phyloP scores from a whole-genome alignment of 2,329 filamentous ascomycete genomes.

The Diaporthe velutina region DNA sequence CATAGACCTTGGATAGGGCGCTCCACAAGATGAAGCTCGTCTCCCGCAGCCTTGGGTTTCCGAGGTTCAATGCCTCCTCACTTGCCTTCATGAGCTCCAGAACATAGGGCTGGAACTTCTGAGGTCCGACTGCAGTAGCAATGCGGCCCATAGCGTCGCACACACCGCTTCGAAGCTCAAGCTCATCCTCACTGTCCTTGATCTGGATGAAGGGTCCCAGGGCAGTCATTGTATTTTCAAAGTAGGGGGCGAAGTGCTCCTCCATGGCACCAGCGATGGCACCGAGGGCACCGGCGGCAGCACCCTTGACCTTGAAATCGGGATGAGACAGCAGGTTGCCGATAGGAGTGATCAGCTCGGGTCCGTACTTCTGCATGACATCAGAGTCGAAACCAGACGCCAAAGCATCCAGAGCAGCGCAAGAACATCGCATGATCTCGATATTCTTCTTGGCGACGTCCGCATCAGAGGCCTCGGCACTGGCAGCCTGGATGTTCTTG shows the following conservation, averaged over 20 bases:
- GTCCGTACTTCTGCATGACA: slow-evolving; percentile 85
- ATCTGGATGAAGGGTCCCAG: slow-evolving; percentile 86
- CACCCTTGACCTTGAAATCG: slow-evolving; percentile 90
- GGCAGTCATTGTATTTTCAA: slow-evolving; percentile 90
- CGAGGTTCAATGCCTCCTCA: slow-evolving; percentile 89
- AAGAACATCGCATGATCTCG: slow-evolving; percentile 89
- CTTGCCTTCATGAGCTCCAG: slow-evolving; percentile 91
- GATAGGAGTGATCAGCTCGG: slow-evolving; percentile 86
- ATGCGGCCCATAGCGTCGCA: slow-evolving; percentile 96
- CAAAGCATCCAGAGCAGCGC: slow-evolving; percentile 90
- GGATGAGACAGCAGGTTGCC: slow-evolving; percentile 86
- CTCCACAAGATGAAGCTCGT: slow-evolving; percentile 98
- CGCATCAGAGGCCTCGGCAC: slow-evolving; percentile 73
- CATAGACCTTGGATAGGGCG: slow-evolving; percentile 93
- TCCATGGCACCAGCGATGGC: slow-evolving; percentile 90
- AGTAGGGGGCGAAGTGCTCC: slow-evolving; percentile 89
- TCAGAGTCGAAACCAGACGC: slow-evolving; percentile 87
- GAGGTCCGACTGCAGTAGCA: slow-evolving; percentile 85
- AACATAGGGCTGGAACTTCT: slow-evolving; percentile 92
- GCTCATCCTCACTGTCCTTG: slow-evolving; percentile 90
- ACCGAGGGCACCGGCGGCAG: slow-evolving; percentile 89
- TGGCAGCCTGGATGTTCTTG: slow-evolving; percentile 88
- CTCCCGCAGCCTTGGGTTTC: slow-evolving; percentile 91
- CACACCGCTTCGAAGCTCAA: slow-evolving; percentile 89
- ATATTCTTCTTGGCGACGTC: slow-evolving; percentile 79